Evolutionary conservation across 495 filamentous ascomycete species (phyloP).

Genomic region (Aspergillus saccharolyticus): DNA sequence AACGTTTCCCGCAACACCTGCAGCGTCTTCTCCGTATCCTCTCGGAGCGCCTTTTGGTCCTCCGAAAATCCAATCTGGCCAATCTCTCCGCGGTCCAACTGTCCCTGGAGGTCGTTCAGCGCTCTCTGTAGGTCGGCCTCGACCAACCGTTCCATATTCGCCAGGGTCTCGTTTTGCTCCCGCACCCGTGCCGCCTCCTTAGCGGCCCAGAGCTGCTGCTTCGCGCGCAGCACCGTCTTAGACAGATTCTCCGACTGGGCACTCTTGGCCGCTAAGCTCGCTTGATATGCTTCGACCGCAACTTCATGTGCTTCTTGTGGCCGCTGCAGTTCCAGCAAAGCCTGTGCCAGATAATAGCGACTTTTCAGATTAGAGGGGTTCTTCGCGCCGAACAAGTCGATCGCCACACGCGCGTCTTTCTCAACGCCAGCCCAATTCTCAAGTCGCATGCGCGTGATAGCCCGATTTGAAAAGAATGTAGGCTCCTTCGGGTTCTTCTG

Average conservation of each 20-base stretch:
- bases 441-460: constrained; percentile 76
- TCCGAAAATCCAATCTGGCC: constrained; percentile 42
- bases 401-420: constrained; percentile 68
- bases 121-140: constrained; percentile 51
- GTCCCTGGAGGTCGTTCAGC: constrained; percentile 43
- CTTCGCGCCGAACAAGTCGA: constrained; percentile 54
- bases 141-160: constrained; percentile 44
- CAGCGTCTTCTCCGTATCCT: constrained; percentile 48
- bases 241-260: constrained; percentile 62
- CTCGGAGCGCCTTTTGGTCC: constrained; percentile 37
- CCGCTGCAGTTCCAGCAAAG: constrained; percentile 67
- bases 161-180: constrained; percentile 43
- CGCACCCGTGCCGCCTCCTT: constrained; percentile 46
- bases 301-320: constrained; percentile 69
- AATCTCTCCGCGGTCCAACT: constrained; percentile 41
- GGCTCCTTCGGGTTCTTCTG: constrained; percentile 37
- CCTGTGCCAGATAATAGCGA: constrained; percentile 76
- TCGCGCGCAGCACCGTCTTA: constrained; percentile 64
- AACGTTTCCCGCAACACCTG: constrained; percentile 44
- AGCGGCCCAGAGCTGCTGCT: constrained; percentile 58
- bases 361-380: constrained; percentile 65
- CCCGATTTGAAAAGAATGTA: constrained; percentile 74
- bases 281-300: constrained; percentile 66
- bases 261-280: constrained; percentile 57
- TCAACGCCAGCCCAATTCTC: constrained; percentile 67